These are phyloP conservation scores for Calonectria multiphialidica DNA, from an alignment of 2,329 filamentous ascomycete genomes.

Conservation along the genomic window DNA sequence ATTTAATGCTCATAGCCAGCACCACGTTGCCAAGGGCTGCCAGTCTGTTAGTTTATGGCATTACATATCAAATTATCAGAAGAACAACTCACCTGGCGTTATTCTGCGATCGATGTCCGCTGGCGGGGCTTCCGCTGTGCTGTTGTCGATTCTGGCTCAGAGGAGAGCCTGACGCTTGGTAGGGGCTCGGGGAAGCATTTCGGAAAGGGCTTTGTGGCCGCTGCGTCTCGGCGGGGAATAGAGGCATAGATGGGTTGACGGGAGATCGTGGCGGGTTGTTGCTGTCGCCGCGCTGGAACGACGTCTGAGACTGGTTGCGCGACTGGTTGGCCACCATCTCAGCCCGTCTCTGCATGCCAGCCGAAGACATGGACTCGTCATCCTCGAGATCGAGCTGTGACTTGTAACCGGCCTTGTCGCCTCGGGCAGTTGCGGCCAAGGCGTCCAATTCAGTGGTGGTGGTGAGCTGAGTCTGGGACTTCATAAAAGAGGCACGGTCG, in stretches of 20 bases:
- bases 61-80: background rate
- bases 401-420: conserved; percentile 76
- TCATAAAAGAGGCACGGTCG: conserved; percentile 97
- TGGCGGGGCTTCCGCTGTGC: conserved; percentile 50
- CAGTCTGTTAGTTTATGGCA: conserved; percentile 28
- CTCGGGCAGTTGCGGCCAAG: conserved; percentile 87
- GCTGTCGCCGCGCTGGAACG: conserved; percentile 45
- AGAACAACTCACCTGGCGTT: conserved; percentile 50
- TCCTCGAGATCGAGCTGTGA: conserved; percentile 55
- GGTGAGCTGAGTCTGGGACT: conserved; percentile 86
- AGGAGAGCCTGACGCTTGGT: conserved; percentile 45
- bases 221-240: conserved; percentile 54
- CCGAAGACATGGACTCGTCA: conserved; percentile 55
- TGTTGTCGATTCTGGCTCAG: conserved; percentile 48
- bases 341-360: conserved; percentile 51
- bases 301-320: conserved; percentile 45
- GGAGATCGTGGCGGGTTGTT: conserved; percentile 50
- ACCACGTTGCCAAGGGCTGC: conserved; percentile 59
- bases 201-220: conserved; percentile 52
- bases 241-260: conserved; percentile 56
- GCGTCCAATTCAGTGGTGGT: conserved; percentile 89
- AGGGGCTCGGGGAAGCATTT: conserved; percentile 51
- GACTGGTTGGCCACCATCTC: conserved; percentile 33
- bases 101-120: conserved; percentile 51
- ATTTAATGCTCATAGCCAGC: conserved; percentile 56